Evolutionary conservation across 768 basidiomycete species (phyloP).

Genomic region (Kwoniella mangroviensis): DNA sequence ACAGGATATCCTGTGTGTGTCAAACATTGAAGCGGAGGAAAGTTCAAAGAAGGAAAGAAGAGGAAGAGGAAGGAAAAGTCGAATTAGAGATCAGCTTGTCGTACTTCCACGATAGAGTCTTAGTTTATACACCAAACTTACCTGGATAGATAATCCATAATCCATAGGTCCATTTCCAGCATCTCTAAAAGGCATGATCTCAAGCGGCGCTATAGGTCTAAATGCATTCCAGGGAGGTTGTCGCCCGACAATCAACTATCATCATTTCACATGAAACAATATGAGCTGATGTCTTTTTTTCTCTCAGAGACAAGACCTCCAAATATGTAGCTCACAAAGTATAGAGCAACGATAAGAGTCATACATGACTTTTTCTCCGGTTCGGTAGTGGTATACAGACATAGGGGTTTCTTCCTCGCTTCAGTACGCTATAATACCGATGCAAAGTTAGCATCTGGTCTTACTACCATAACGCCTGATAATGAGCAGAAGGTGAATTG

Average conservation of each 20-base stretch:
- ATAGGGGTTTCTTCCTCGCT: conserved; percentile 32
- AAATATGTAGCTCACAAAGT: conserved; percentile 68
- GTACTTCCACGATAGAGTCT: background rate
- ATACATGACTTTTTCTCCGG: conserved; percentile 90
- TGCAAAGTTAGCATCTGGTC: background rate
- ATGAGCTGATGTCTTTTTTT: background rate
- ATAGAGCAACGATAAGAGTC: conserved; percentile 89
- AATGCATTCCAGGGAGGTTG: conserved; percentile 93
- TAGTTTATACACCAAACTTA: conserved; percentile 65
- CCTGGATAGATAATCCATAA: conserved; percentile 90
- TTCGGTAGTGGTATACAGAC: conserved; percentile 82
- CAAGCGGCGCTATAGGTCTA: conserved; percentile 85
- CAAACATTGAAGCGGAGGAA: background rate
- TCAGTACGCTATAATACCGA: conserved; percentile 17
- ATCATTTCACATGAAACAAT: background rate
- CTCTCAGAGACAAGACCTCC: background rate
- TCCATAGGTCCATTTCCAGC: conserved; percentile 91
- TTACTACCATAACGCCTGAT: background rate
- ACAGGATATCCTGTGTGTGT: conserved; percentile 74
- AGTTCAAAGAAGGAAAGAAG: background rate
- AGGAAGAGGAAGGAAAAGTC: background rate
- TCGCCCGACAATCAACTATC: conserved; percentile 87
- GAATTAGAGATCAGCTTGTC: too few species aligned
- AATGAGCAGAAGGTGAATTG: background rate
- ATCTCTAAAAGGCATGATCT: conserved; percentile 82